Percentiles rank a stretch among this genome's conserved stretches.
These are phyloP conservation scores for Chlorociboria aeruginascens DNA, from an alignment of 495 filamentous ascomycete genomes.

Conservation along the genomic window DNA sequence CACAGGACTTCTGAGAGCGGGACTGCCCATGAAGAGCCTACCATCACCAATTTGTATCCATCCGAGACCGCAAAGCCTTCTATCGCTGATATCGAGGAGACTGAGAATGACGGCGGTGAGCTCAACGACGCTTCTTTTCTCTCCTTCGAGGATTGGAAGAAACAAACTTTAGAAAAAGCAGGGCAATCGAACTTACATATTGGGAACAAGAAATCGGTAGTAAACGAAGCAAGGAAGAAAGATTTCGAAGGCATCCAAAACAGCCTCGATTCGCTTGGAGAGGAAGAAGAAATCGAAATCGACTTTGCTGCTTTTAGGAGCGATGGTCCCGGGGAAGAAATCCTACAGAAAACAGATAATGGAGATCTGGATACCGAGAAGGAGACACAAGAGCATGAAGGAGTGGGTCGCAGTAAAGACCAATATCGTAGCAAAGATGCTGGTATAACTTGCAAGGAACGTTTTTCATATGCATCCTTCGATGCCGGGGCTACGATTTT, in stretches of 20 bases:
- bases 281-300: slow-evolving; percentile 83
- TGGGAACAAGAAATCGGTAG: slow-evolving; percentile 21
- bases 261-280: slow-evolving; percentile 63
- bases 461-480: slow-evolving; percentile 94
- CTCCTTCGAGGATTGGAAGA: slow-evolving; percentile 98
- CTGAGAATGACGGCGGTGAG: slow-evolving; percentile 41
- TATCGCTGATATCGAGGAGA: not conserved
- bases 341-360: slow-evolving; percentile 26
- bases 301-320: slow-evolving; percentile 55
- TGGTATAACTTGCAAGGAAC: slow-evolving; percentile 87
- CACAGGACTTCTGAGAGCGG: no score
- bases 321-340: slow-evolving; percentile 25
- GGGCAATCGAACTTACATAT: slow-evolving; percentile 64
- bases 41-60: not conserved
- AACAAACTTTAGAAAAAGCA: slow-evolving; percentile 75
- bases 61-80: not conserved
- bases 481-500: slow-evolving; percentile 90
- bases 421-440: slow-evolving; percentile 72
- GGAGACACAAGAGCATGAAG: slow-evolving; percentile 25
- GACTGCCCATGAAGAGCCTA: no score
- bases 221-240: slow-evolving; percentile 22
- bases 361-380: slow-evolving; percentile 21
- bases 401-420: slow-evolving; percentile 31
- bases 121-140: slow-evolving; percentile 81
- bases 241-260: slow-evolving; percentile 38